Evolutionary conservation across 2,329 filamentous ascomycete species (phyloP).

Genomic region (Phaeophleospora eucalypticola): DNA sequence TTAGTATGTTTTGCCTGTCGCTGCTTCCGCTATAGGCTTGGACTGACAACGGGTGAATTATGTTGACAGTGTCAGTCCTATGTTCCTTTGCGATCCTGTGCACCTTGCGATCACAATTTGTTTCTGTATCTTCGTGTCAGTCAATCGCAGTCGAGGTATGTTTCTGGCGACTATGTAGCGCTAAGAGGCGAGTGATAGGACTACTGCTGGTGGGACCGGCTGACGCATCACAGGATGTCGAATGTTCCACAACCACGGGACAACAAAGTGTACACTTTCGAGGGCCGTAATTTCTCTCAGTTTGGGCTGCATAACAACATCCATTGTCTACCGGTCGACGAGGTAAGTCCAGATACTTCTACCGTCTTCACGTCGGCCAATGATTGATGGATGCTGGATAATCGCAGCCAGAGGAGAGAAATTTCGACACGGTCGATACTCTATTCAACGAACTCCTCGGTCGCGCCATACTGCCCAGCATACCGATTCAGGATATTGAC

Average conservation of each 20-base stretch:
- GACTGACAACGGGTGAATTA: not conserved
- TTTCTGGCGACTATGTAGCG: no score
- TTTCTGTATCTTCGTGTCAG: no score
- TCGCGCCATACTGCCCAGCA: conserved; percentile 20
- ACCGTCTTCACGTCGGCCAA: not conserved
- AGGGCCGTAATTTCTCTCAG: conserved; percentile 23
- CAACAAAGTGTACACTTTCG: conserved; percentile 18
- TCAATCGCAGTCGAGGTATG: no score
- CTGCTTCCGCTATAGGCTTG: not conserved
- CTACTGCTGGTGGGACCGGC: not conserved
- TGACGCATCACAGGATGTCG: conserved; percentile 2
- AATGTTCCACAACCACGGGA: conserved; percentile 24
- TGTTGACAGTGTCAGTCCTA: not conserved
- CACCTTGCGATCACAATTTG: no score
- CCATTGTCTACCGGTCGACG: conserved; percentile 33
- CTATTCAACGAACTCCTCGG: conserved; percentile 26
- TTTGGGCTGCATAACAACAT: conserved; percentile 26
- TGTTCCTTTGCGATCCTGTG: not conserved
- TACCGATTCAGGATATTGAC: conserved; percentile 23
- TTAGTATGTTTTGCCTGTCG: not conserved
- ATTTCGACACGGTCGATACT: conserved; percentile 27
- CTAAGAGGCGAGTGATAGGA: not conserved
- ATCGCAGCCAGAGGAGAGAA: conserved; percentile 27
- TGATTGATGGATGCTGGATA: conserved; percentile 1
- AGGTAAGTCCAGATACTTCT: conserved; percentile 23